Conservation (phyloP, 345 rosid genomes). For the Luvunga scandens region DNA sequence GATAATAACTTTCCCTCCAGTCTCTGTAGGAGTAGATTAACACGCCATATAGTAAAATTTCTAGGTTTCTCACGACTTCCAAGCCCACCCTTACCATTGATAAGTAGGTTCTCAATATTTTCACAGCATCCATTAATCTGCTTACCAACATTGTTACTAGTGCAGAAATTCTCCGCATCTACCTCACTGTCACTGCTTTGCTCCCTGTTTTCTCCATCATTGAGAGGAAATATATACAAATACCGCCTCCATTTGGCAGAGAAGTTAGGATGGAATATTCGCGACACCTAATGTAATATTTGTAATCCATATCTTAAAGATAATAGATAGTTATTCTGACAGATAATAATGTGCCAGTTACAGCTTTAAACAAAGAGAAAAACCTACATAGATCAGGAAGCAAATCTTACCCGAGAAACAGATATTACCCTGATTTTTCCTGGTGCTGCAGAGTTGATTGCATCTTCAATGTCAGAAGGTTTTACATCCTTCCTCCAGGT, state of each 20-base stretch:
- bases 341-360: background rate
- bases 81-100: conserved; percentile 27
- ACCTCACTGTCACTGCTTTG: conserved; percentile 30
- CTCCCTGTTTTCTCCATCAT: conserved; percentile 41
- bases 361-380: background rate
- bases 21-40: conserved; percentile 68
- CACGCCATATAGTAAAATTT: conserved; percentile 55
- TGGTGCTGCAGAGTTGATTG: conserved; percentile 59
- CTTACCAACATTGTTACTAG: conserved; percentile 19
- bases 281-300: conserved; percentile 54
- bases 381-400: background rate
- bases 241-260: conserved; percentile 97
- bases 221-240: conserved; percentile 80
- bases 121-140: conserved; percentile 32
- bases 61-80: conserved; percentile 48
- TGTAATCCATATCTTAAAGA: conserved; percentile 4
- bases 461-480: conserved; percentile 55
- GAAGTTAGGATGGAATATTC: conserved; percentile 89
- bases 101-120: conserved; percentile 22
- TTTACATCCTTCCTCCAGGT: conserved; percentile 85
- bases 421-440: conserved; percentile 70
- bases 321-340: background rate
- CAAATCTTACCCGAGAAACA: conserved; percentile 56
- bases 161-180: conserved; percentile 22
- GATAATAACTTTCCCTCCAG: conserved; percentile 83